phyloP scores from a whole-genome alignment of 1,284 basidiomycete genomes.

The Heterobasidion occidentale region DNA sequence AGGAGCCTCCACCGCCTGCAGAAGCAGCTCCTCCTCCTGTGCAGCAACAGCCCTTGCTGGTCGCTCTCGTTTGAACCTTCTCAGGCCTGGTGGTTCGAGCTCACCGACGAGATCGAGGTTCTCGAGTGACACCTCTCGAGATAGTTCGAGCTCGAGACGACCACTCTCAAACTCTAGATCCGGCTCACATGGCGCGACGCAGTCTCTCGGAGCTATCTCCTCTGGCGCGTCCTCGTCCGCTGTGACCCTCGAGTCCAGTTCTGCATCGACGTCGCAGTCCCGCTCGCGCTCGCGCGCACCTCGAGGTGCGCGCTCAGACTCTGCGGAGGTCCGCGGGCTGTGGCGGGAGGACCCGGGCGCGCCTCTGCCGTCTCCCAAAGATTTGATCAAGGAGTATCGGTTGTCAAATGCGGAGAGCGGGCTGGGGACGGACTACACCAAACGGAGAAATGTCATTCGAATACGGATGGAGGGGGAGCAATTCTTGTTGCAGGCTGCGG shows the following conservation, averaged over 20 bases:
- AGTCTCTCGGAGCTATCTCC: background rate
- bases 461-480: constrained; percentile 93
- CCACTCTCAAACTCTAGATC: constrained; percentile 5
- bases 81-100: background rate
- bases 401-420: constrained; percentile 91
- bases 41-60: background rate
- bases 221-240: background rate
- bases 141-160: constrained; percentile 1
- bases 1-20: background rate
- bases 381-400: constrained; percentile 63
- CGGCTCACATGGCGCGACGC: background rate
- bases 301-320: background rate
- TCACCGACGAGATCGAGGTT: background rate
- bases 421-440: constrained; percentile 90
- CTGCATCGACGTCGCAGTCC: background rate
- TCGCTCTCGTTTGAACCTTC: background rate
- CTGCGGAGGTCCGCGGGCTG: constrained; percentile 2
- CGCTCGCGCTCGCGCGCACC: background rate
- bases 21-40: background rate
- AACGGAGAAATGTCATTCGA: constrained; percentile 93
- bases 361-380: constrained; percentile 33
- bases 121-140: background rate
- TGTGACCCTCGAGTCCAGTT: background rate
- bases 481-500: constrained; percentile 88
- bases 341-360: constrained; percentile 16